phyloP scores from a whole-genome alignment of 1,284 basidiomycete species.

The Ceratobasidium theobromae region DNA sequence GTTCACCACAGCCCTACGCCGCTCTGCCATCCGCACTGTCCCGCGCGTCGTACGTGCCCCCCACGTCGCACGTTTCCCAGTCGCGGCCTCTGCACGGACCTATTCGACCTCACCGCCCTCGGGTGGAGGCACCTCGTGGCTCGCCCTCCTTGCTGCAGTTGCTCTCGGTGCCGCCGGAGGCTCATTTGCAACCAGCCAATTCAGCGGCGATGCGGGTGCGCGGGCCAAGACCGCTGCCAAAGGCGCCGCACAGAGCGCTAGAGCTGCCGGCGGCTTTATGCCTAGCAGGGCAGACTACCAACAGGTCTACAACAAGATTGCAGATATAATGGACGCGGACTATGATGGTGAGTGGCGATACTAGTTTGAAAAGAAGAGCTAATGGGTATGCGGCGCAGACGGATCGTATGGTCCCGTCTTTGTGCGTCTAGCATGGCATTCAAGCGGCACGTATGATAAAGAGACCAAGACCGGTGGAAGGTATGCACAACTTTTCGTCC shows the following conservation, averaged over 20 bases:
- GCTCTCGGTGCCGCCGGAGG: slow-evolving; percentile 54
- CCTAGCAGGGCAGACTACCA: slow-evolving; percentile 82
- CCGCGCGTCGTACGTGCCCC: slow-evolving; percentile 1
- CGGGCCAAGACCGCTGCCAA: slow-evolving; percentile 57
- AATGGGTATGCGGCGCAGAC: slow-evolving; percentile 52
- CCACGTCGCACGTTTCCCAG: not conserved
- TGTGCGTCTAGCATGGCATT: slow-evolving; percentile 92
- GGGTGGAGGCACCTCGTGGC: slow-evolving; percentile 19
- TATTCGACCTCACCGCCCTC: slow-evolving; percentile 1
- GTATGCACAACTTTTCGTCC: slow-evolving; percentile 43
- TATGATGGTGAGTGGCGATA: slow-evolving; percentile 71
- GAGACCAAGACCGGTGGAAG: slow-evolving; percentile 84
- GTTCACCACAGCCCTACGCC: too few species aligned
- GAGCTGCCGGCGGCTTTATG: slow-evolving; percentile 62
- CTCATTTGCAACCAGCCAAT: slow-evolving; percentile 37
- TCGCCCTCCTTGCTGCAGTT: slow-evolving; percentile 52
- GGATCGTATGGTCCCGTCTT: slow-evolving; percentile 90
- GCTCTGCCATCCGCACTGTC: slow-evolving; percentile 21
- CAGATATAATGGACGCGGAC: slow-evolving; percentile 70
- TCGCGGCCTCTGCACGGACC: not conserved
- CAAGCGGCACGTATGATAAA: slow-evolving; percentile 91
- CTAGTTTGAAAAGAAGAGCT: not conserved
- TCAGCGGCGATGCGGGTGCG: slow-evolving; percentile 48
- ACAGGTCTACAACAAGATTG: slow-evolving; percentile 89
- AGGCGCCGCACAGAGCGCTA: slow-evolving; percentile 60